Evolutionary conservation across 1,284 basidiomycete species (phyloP).

Genomic region (Austroboletus niveus): DNA sequence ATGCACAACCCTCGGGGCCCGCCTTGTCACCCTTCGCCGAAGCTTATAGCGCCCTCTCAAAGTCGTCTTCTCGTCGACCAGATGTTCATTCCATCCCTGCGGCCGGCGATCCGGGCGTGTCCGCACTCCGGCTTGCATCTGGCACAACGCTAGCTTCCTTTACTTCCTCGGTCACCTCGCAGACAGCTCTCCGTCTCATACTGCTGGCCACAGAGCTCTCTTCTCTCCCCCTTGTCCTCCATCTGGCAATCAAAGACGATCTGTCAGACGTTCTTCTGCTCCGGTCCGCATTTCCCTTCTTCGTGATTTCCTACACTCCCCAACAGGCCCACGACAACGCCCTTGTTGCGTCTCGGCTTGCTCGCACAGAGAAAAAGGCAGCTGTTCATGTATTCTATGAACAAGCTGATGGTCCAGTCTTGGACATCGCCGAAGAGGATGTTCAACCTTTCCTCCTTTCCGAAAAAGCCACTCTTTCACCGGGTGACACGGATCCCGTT

Average conservation of each 20-base stretch:
- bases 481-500: constrained; percentile 13
- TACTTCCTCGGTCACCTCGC: constrained; percentile 36
- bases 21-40: constrained; percentile 38
- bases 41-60: constrained; percentile 33
- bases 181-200: constrained; percentile 41
- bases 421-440: constrained; percentile 56
- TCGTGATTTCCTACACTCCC: constrained; percentile 60
- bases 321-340: constrained; percentile 75
- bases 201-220: constrained; percentile 48
- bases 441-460: constrained; percentile 58
- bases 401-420: constrained; percentile 36
- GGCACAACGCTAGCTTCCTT: constrained; percentile 48
- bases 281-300: constrained; percentile 55
- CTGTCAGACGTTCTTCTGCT: constrained; percentile 59
- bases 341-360: constrained; percentile 67
- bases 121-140: constrained; percentile 44
- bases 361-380: constrained; percentile 53
- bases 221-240: constrained; percentile 47
- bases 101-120: constrained; percentile 58
- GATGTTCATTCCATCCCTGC: constrained; percentile 48
- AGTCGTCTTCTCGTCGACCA: constrained; percentile 26
- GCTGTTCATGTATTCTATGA: constrained; percentile 83
- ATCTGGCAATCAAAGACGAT: constrained; percentile 49
- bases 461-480: constrained; percentile 31
- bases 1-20: constrained; percentile 46